phyloP scores from a whole-genome alignment of 2,329 filamentous ascomycete species.

The Aspergillus fijiensis region DNA sequence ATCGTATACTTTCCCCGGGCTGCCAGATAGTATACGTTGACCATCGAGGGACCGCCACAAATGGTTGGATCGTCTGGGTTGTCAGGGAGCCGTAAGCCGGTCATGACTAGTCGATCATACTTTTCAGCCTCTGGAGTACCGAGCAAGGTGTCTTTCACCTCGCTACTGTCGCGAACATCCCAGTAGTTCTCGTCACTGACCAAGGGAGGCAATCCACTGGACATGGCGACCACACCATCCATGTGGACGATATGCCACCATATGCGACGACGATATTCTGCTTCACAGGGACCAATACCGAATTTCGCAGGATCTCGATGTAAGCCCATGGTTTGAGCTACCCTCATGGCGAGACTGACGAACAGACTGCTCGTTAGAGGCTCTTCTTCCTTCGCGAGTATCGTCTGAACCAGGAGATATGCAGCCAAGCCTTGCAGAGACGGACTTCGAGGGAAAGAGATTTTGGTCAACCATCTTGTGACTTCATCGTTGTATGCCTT shows the following conservation, averaged over 20 bases:
- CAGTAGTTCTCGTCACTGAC: slow-evolving; percentile 50
- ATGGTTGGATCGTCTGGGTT: slow-evolving; percentile 43
- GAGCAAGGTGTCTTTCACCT: slow-evolving; percentile 48
- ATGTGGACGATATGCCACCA: slow-evolving; percentile 54
- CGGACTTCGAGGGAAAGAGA: slow-evolving; percentile 47
- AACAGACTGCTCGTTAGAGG: slow-evolving; percentile 50
- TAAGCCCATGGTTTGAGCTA: slow-evolving; percentile 50
- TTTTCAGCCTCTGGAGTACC: slow-evolving; percentile 39
- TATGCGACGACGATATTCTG: slow-evolving; percentile 46
- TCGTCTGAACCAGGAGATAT: slow-evolving; percentile 49
- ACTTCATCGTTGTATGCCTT: slow-evolving; percentile 45
- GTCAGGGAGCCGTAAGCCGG: slow-evolving; percentile 36
- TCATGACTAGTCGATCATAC: slow-evolving; percentile 37
- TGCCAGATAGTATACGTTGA: slow-evolving; percentile 46
- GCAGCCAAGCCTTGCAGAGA: slow-evolving; percentile 48
- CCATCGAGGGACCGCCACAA: slow-evolving; percentile 43
- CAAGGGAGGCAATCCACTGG: slow-evolving; percentile 49
- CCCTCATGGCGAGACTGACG: slow-evolving; percentile 47
- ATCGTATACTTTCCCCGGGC: slow-evolving; percentile 48
- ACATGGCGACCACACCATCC: slow-evolving; percentile 51
- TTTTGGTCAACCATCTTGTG: slow-evolving; percentile 43
- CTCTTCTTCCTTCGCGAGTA: slow-evolving; percentile 50
- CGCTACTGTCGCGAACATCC: slow-evolving; percentile 49
- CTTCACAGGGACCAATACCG: slow-evolving; percentile 45
- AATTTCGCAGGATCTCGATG: slow-evolving; percentile 52